Base-by-base conservation (phyloP, 305 asterid genomes). In the Salvia sclarea region DNA sequence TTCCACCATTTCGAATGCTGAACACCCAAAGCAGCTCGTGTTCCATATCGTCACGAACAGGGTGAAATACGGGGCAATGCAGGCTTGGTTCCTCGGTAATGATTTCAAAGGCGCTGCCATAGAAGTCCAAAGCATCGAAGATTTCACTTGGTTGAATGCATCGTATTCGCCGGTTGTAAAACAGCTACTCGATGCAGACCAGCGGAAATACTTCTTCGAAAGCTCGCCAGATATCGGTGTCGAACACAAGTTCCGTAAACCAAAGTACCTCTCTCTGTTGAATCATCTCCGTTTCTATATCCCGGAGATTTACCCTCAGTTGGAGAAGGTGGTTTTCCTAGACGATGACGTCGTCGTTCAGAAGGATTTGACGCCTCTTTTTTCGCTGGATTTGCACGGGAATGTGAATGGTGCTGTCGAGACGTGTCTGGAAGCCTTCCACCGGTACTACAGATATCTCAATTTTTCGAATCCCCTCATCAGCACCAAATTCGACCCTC, bases 371-470 rank as follows among this genome's bases (percentile, higher is more conserved):
- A 84, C 83, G 8, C 86, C 85, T 60, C 86, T 84, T 14, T 84
- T 81, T 53, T 81, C 84, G n/a, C 47, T 81, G 35, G 89, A 84
- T 75, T 73, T 84, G 77, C 86, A 81, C 48, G 85, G 86, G 55
- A 81, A 84, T 8, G 89, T 84, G 53, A 81, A 84, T 47, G 89
- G 86, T n/a, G 89, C 89, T 11, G 89, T 84, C 0, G 89, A 84
- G 64, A 84, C 89, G 11, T 84, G 89, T 44, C 83, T 84, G 4
- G 89, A 81, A 70, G 79, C 89, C 47, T 84, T 79, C 64, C 89
- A 84, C 74, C 75, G 89, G 21, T 84, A 81, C 63, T 79, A 81
- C 40, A 77, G 76, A 74, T 84, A 84, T 67, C 83, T 84, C 56
- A 84, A 84, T 25, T 84, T 84, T 64, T 84, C 89, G 0, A 81